These are phyloP conservation scores for Nitzschia palea DNA, from an alignment of 108 stramenopile genomes.

Conservation along the genomic window DNA sequence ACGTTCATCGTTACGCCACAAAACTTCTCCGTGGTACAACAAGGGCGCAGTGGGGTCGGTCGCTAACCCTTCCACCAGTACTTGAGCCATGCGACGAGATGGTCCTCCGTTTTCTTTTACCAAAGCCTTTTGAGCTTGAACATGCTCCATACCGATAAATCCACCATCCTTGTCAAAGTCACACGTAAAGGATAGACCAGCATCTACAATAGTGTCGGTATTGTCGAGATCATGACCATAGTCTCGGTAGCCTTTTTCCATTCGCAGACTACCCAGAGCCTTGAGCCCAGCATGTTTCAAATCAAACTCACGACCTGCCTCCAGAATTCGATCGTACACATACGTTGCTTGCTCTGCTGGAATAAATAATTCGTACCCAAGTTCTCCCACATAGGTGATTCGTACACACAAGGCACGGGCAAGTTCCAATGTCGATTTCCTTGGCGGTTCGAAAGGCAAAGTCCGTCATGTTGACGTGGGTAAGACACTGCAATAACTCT, in stretches of 20 bases:
- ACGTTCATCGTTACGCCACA: conserved; percentile 63
- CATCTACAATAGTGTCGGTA: conserved; percentile 64
- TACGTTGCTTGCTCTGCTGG: conserved; percentile 59
- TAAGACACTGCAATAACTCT: conserved; percentile 53
- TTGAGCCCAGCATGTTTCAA: conserved; percentile 62
- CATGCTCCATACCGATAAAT: conserved; percentile 65
- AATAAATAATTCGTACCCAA: conserved; percentile 79
- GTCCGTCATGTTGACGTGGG: conserved; percentile 29
- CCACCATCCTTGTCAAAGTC: conserved; percentile 62
- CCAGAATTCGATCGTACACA: conserved; percentile 59
- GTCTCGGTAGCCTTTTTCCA: conserved; percentile 84
- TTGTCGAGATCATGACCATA: conserved; percentile 88
- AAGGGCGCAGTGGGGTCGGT: conserved; percentile 43
- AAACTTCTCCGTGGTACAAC: conserved; percentile 68
- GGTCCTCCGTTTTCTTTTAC: conserved; percentile 44
- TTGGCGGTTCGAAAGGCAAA: conserved; percentile 57
- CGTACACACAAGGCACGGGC: conserved; percentile 46
- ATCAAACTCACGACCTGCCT: conserved; percentile 32
- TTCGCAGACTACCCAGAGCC: conserved; percentile 64
- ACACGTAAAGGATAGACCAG: conserved; percentile 71
- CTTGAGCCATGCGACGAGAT: conserved; percentile 41
- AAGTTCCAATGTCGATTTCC: conserved; percentile 59
- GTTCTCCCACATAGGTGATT: conserved; percentile 83
- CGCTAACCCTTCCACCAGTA: conserved; percentile 26
- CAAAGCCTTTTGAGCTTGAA: conserved; percentile 31